phyloP scores from a whole-genome alignment of 345 rosid genomes.

The Linum lewisii region DNA sequence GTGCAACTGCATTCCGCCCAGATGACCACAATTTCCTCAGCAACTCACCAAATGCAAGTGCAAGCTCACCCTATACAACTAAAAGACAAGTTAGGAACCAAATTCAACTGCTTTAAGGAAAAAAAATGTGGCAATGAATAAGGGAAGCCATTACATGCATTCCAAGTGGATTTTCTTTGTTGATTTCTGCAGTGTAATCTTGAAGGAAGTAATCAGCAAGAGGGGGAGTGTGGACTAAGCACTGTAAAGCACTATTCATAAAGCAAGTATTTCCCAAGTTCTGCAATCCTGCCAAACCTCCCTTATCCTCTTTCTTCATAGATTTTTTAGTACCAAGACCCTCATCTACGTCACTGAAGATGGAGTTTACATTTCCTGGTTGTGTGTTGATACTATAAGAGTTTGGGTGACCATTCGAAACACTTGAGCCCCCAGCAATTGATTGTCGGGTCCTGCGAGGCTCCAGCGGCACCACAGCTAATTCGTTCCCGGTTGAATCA shows the following conservation, averaged over 20 bases:
- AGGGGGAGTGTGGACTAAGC: slow-evolving; percentile 80
- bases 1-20: slow-evolving; percentile 51
- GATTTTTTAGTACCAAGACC: slow-evolving; percentile 30
- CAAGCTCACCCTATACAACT: slow-evolving; percentile 83
- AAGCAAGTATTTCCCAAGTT: slow-evolving; percentile 96
- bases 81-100: slow-evolving; percentile 23
- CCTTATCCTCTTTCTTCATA: slow-evolving; percentile 42
- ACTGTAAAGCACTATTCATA: slow-evolving; percentile 90
- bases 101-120: slow-evolving; percentile 2
- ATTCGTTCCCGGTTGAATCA: slow-evolving; percentile 58
- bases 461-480: slow-evolving; percentile 65
- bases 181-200: slow-evolving; percentile 73
- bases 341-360: slow-evolving; percentile 29
- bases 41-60: slow-evolving; percentile 75
- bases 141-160: slow-evolving; percentile 56
- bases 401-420: slow-evolving; percentile 60
- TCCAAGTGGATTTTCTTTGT: slow-evolving; percentile 74
- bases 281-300: slow-evolving; percentile 85
- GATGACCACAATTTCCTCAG: slow-evolving; percentile 80
- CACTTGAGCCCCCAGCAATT: slow-evolving; percentile 73
- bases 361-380: slow-evolving; percentile 37
- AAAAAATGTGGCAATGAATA: not conserved
- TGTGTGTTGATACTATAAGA: slow-evolving; percentile 28
- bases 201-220: slow-evolving; percentile 75
- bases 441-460: slow-evolving; percentile 49